Conservation (phyloP, 805 yeast species). For the Candida endomychidarum region DNA sequence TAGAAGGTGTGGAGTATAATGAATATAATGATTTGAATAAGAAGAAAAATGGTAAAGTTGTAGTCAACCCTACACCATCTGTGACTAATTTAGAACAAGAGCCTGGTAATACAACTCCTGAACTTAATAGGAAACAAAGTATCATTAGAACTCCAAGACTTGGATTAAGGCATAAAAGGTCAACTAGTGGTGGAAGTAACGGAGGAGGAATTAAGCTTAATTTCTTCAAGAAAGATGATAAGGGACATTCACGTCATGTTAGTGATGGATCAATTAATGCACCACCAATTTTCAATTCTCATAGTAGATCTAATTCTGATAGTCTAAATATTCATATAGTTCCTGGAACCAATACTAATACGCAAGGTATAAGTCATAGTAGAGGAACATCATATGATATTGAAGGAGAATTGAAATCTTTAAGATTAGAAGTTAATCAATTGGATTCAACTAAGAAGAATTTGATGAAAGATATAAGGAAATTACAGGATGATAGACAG, state of each 20-base stretch:
- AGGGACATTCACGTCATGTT: constrained; percentile 38
- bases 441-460: constrained; percentile 22
- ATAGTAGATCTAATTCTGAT: constrained; percentile 46
- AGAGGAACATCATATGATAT: constrained; percentile 1
- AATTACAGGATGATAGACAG: constrained; percentile 28
- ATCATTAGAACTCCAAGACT: constrained; percentile 31
- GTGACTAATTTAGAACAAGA: constrained; percentile 36
- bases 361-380: constrained; percentile 7
- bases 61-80: constrained; percentile 27
- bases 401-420: constrained; percentile 12
- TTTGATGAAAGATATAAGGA: constrained; percentile 14
- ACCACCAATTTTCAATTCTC: constrained; percentile 45
- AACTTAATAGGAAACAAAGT: constrained; percentile 25
- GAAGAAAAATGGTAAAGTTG: constrained; percentile 11
- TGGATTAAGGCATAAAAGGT: constrained; percentile 40
- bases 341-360: constrained; percentile 3
- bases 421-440: constrained; percentile 40
- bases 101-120: constrained; percentile 1
- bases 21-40: constrained; percentile 12
- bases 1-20: constrained; percentile 35
- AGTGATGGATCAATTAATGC: constrained; percentile 38
- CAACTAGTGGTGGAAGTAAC: constrained; percentile 29
- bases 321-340: constrained; percentile 17
- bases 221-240: constrained; percentile 30
- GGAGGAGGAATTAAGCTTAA: constrained; percentile 30